phyloP scores from a whole-genome alignment of 2,329 filamentous ascomycete genomes.

The Ophiognomonia clavigignenti-juglandacearum region DNA sequence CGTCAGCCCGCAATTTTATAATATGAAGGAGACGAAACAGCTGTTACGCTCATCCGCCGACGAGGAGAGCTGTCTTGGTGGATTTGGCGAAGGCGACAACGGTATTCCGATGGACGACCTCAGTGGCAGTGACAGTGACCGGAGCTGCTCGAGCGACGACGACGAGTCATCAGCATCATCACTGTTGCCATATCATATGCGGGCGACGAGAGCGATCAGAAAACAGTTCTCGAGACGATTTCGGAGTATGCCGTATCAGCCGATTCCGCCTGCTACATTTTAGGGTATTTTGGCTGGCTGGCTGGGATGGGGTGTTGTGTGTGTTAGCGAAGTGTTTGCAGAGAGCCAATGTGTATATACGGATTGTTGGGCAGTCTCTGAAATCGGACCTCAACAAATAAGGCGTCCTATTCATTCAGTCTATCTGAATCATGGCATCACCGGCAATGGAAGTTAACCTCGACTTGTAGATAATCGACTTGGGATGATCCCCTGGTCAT shows the following conservation, averaged over 20 bases:
- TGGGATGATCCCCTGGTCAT: too few relatives aligned
- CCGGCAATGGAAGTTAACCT: too few relatives aligned
- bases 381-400: too few relatives aligned
- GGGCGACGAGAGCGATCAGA: neutral
- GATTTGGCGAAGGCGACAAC: neutral
- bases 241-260: neutral
- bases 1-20: neutral
- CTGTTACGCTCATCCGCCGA: constrained; percentile 4
- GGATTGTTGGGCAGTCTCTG: too few relatives aligned
- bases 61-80: constrained; percentile 1
- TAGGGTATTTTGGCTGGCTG: too few relatives aligned
- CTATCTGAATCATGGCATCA: too few relatives aligned
- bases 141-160: neutral
- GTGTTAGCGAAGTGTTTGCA: too few relatives aligned
- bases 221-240: neutral
- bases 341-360: too few relatives aligned
- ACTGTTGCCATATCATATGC: neutral
- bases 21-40: neutral
- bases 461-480: too few relatives aligned
- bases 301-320: too few relatives aligned
- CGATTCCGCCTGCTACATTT: neutral
- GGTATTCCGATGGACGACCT: neutral
- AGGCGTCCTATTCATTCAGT: too few relatives aligned
- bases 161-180: too few relatives aligned
- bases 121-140: neutral